Percentiles rank a stretch among this genome's conserved stretches.
Conservation (phyloP, 169 alveolate species). For the Plasmodium ovale region DNA sequence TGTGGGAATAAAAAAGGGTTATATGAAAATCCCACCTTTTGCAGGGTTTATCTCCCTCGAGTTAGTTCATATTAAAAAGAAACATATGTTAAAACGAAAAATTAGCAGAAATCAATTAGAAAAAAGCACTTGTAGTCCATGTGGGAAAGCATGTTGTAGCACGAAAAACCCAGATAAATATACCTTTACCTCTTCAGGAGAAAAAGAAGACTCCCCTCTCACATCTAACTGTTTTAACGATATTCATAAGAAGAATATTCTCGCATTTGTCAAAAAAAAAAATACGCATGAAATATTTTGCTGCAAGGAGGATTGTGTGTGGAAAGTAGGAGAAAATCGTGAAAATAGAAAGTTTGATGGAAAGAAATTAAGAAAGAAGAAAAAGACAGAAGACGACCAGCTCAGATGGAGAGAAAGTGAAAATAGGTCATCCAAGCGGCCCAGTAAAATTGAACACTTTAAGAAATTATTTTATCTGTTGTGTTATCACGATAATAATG, state of each 20-base stretch:
- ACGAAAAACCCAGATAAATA: too few relatives aligned
- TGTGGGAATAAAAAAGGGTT: conserved; percentile 33
- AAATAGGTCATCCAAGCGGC: neutral
- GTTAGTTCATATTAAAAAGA: conserved; percentile 45
- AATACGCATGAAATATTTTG: conserved; percentile 41
- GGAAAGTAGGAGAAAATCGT: conserved; percentile 17
- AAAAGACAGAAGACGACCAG: neutral
- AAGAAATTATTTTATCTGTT: conserved; percentile 44
- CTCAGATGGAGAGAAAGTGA: neutral
- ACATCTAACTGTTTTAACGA: neutral
- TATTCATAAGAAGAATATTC: neutral
- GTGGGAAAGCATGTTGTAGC: too few relatives aligned
- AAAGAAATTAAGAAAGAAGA: neutral
- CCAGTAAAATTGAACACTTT: conserved; percentile 32
- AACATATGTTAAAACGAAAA: neutral
- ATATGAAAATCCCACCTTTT: conserved; percentile 67
- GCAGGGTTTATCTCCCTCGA: conserved; percentile 63
- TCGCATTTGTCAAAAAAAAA: conserved; percentile 1
- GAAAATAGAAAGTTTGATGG: neutral
- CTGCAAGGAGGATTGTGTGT: conserved; percentile 69
- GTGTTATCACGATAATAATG: conserved; percentile 30
- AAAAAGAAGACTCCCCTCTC: neutral
- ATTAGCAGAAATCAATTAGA: neutral
- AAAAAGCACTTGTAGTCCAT: too few relatives aligned
- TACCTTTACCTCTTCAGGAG: too few relatives aligned